Evolutionary conservation across 305 asterid species (phyloP).

Genomic region (Euphrasia arctica): DNA sequence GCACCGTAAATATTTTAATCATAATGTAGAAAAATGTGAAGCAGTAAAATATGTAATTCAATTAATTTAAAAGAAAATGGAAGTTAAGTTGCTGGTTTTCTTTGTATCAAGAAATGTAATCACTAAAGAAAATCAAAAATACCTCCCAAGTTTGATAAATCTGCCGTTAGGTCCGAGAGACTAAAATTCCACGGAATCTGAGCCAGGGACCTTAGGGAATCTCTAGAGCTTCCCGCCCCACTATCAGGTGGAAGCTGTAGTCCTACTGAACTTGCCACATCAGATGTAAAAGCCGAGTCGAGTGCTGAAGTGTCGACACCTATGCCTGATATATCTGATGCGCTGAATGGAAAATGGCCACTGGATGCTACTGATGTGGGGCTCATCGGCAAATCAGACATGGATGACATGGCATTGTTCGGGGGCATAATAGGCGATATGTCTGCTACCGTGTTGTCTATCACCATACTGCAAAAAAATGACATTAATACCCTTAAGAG

Average conservation of each 20-base stretch:
- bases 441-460: constrained; percentile 43
- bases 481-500: background rate
- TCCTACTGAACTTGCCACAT: constrained; percentile 59
- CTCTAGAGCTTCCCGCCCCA: constrained; percentile 63
- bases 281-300: constrained; percentile 68
- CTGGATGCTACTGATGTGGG: constrained; percentile 73
- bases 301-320: constrained; percentile 63
- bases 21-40: no score
- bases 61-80: no score
- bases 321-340: constrained; percentile 66
- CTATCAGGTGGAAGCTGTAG: constrained; percentile 62
- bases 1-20: no score
- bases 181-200: constrained; percentile 77
- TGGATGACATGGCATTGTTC: constrained; percentile 45
- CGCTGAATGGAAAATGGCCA: constrained; percentile 65
- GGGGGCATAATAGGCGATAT: constrained; percentile 46
- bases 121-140: constrained; percentile 16
- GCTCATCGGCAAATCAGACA: constrained; percentile 69
- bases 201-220: constrained; percentile 56
- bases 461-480: constrained; percentile 39
- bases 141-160: constrained; percentile 76
- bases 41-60: no score
- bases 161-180: constrained; percentile 72
- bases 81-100: background rate
- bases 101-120: background rate